A percentile compares a stretch with the other conserved stretches of the same genome.
Evolutionary conservation across 257 asterid species (phyloP).

Genomic region (Linderniella brevidens): DNA sequence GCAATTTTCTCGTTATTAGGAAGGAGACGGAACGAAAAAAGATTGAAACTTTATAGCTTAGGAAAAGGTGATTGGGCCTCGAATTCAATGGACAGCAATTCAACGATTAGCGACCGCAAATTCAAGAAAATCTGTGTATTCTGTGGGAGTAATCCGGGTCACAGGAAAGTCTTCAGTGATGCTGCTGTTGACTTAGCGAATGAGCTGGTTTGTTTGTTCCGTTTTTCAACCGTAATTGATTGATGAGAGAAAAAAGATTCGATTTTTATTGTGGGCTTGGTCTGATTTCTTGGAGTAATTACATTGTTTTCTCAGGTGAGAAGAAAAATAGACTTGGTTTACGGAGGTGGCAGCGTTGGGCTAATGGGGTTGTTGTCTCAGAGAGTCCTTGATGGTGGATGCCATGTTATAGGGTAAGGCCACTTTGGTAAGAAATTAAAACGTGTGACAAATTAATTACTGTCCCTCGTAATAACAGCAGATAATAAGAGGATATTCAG

Average conservation of each 20-base stretch:
- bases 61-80: no score
- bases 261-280: slow-evolving; percentile 6
- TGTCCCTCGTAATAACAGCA: not conserved
- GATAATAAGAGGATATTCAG: not conserved
- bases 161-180: slow-evolving; percentile 85
- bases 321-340: slow-evolving; percentile 81
- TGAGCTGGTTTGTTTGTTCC: slow-evolving; percentile 67
- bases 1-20: no score
- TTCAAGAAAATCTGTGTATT: slow-evolving; percentile 91
- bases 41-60: no score
- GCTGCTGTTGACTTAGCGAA: slow-evolving; percentile 91
- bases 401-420: slow-evolving; percentile 91
- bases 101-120: slow-evolving; percentile 20
- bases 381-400: slow-evolving; percentile 80
- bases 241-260: not conserved
- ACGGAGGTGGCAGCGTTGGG: slow-evolving; percentile 98
- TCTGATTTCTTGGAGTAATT: slow-evolving; percentile 4
- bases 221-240: not conserved
- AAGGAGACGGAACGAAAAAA: no score
- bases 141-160: slow-evolving; percentile 94
- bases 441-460: not conserved
- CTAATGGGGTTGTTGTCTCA: slow-evolving; percentile 86
- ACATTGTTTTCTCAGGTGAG: slow-evolving; percentile 41
- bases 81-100: no score
- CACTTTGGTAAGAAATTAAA: not conserved